Evolutionary conservation across 305 asterid species (phyloP).

Genomic region (Fraxinus paxiana): DNA sequence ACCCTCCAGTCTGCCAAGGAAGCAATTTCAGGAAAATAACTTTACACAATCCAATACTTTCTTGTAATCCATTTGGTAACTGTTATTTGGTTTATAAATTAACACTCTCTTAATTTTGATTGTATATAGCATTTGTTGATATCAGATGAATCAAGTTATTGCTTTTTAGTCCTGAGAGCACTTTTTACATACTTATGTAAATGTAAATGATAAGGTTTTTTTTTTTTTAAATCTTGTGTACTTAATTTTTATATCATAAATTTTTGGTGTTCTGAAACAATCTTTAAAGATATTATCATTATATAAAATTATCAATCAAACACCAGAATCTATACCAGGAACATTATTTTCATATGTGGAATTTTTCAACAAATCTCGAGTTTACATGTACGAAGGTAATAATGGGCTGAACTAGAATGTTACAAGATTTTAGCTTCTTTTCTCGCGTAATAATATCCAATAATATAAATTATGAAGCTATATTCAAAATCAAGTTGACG

Average conservation of each 20-base stretch:
- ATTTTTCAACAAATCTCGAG: background rate
- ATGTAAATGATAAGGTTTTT: background rate
- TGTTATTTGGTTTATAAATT: background rate
- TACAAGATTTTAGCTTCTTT: background rate
- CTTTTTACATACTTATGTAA: background rate
- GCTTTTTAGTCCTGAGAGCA: background rate
- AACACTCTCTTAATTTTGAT: background rate
- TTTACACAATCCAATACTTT: background rate
- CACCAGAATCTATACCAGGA: background rate
- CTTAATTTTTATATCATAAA: background rate
- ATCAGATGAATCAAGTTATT: background rate
- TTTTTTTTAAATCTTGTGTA: background rate
- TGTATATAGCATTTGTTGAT: background rate
- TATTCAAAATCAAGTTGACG: background rate
- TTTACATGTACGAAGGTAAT: background rate
- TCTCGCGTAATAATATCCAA: background rate
- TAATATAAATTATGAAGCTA: background rate
- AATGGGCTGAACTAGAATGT: background rate
- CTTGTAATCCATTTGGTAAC: background rate
- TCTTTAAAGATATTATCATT: background rate
- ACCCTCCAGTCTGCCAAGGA: slow-evolving; percentile 65
- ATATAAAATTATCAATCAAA: background rate
- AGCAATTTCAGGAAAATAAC: slow-evolving; percentile 38
- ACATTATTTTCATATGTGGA: background rate
- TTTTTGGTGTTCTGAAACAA: background rate